phyloP scores from a whole-genome alignment of 31 red algal genomes.

The Odonthalia washingtoniensis region DNA sequence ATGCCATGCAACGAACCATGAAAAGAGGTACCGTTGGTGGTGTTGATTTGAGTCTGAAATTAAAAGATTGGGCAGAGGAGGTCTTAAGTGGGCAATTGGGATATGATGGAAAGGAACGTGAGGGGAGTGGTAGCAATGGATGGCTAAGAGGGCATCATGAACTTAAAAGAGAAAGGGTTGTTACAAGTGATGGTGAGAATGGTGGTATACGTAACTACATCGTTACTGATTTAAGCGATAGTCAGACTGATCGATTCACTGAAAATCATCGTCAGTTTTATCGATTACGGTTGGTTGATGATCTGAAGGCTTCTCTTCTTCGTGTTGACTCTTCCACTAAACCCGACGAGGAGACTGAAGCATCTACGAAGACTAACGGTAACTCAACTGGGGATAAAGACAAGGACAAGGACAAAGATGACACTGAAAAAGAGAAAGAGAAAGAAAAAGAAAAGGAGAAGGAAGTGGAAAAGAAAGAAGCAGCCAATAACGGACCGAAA shows the following conservation, averaged over 20 bases:
- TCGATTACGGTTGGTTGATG: slow-evolving; percentile 55
- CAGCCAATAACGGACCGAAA: slow-evolving; percentile 9
- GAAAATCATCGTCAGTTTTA: slow-evolving; percentile 63
- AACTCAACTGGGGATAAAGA: background rate
- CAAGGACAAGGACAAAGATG: slow-evolving; percentile 17
- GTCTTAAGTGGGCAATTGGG: slow-evolving; percentile 8
- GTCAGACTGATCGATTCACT: slow-evolving; percentile 16
- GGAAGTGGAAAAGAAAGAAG: slow-evolving; percentile 40
- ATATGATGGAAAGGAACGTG: slow-evolving; percentile 45
- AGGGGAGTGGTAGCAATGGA: slow-evolving; percentile 24
- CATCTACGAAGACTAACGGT: slow-evolving; percentile 13
- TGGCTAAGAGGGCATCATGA: slow-evolving; percentile 66
- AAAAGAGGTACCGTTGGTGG: slow-evolving; percentile 53
- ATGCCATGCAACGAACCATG: slow-evolving; percentile 60
- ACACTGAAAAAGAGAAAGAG: slow-evolving; percentile 25
- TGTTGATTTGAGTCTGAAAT: slow-evolving; percentile 22
- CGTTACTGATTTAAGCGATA: slow-evolving; percentile 43
- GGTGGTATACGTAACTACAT: slow-evolving; percentile 30
- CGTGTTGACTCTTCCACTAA: slow-evolving; percentile 38
- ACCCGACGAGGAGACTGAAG: background rate
- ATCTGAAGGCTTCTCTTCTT: slow-evolving; percentile 56
- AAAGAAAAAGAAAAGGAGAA: slow-evolving; percentile 52
- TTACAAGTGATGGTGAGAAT: background rate
- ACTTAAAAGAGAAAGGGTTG: slow-evolving; percentile 40
- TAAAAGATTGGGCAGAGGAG: slow-evolving; percentile 48